Conservation (phyloP, 106 monocot genomes). For the Xerophyta viscosa region DNA sequence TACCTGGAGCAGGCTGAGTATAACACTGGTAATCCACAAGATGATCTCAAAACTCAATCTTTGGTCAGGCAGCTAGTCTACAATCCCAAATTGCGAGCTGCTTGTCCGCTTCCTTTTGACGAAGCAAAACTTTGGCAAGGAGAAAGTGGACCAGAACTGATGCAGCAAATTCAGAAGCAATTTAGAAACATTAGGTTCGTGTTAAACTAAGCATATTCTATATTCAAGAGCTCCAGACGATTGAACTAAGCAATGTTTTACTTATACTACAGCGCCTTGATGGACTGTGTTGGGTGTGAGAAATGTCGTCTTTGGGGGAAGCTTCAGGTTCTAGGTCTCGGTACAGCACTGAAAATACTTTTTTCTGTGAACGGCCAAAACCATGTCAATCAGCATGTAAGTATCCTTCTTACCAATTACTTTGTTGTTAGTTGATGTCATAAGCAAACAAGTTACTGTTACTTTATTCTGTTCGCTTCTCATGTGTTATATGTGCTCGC, state of each 20-base stretch:
- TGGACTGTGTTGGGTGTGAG: constrained; percentile 99
- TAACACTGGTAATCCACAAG: constrained; percentile 58
- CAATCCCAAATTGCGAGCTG: constrained; percentile 61
- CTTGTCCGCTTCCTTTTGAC: constrained; percentile 89
- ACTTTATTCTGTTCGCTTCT: no score
- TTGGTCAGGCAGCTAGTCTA: constrained; percentile 72
- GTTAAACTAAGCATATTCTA: no score
- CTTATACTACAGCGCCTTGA: constrained; percentile 69
- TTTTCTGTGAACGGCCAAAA: constrained; percentile 68
- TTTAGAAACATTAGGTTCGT: constrained; percentile 89
- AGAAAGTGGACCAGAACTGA: constrained; percentile 74
- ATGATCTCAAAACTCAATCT: constrained; percentile 82
- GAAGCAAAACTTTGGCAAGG: constrained; percentile 98
- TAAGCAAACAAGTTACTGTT: neutral
- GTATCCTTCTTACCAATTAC: no score
- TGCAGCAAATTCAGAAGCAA: constrained; percentile 75
- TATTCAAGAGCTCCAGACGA: no score
- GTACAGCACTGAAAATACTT: constrained; percentile 93
- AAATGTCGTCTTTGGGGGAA: constrained; percentile 97
- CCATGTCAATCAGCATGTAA: constrained; percentile 46
- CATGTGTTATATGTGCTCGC: no score
- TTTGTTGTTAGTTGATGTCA: no score
- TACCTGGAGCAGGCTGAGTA: constrained; percentile 94
- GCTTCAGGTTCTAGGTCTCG: constrained; percentile 96
- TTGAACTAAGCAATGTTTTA: no score